These are phyloP conservation scores for Lanmaoa rubissima DNA, from an alignment of 768 basidiomycete genomes.

Conservation along the genomic window DNA sequence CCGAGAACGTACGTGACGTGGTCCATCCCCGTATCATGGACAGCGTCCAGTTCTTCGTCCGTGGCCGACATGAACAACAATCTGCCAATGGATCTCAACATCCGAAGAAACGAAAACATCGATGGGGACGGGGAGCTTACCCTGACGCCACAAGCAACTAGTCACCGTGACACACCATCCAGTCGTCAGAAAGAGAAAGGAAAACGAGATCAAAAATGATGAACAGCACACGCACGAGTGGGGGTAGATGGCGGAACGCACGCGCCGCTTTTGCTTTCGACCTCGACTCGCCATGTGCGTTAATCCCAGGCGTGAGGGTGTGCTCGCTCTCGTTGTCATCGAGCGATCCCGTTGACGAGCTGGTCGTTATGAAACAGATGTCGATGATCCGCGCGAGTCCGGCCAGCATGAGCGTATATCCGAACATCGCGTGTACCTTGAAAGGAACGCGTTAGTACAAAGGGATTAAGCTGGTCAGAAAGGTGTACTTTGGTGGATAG, in stretches of 20 bases:
- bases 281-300: slow-evolving; percentile 16
- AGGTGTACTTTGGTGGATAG: slow-evolving; percentile 70
- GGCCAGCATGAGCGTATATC: slow-evolving; percentile 82
- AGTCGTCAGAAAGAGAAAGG: slow-evolving; percentile 2
- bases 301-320: slow-evolving; percentile 48
- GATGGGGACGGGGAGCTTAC: slow-evolving; percentile 36
- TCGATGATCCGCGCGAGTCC: slow-evolving; percentile 80
- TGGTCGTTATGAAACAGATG: slow-evolving; percentile 69
- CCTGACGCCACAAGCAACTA: slow-evolving; percentile 74
- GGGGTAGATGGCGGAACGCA: slow-evolving; percentile 83
- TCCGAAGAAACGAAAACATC: neutral
- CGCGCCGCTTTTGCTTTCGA: slow-evolving; percentile 40
- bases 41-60: slow-evolving; percentile 80
- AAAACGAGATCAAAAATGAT: neutral
- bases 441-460: neutral
- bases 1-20: slow-evolving; percentile 88
- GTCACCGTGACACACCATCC: neutral
- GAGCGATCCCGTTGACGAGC: slow-evolving; percentile 23
- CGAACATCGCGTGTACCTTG: slow-evolving; percentile 81
- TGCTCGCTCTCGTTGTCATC: slow-evolving; percentile 67
- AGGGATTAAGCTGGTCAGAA: neutral
- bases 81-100: slow-evolving; percentile 35
- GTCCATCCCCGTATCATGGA: slow-evolving; percentile 75
- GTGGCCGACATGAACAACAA: slow-evolving; percentile 91
- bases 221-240: slow-evolving; percentile 64